Evolutionary conservation across 75 land plant genomes (phyloP).

Genomic region (Sequoiadendron giganteum): DNA sequence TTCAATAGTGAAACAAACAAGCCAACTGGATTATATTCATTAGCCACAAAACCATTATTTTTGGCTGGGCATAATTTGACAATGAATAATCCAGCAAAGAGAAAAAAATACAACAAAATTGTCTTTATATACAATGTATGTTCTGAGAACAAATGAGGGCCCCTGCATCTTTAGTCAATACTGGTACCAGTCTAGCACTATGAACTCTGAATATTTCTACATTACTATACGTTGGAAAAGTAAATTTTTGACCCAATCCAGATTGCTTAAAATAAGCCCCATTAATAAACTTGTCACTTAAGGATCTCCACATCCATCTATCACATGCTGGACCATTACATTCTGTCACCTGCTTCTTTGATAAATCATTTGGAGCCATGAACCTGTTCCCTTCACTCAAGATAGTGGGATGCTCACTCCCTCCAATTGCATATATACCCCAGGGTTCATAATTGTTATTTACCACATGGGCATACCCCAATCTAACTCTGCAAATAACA

Average conservation of each 20-base stretch:
- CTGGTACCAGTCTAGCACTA: not conserved
- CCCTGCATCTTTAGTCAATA: not conserved
- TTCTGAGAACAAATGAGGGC: not conserved
- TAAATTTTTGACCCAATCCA: not conserved
- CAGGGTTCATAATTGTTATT: slow-evolving; percentile 64
- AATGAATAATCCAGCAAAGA: not conserved
- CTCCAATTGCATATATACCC: slow-evolving; percentile 74
- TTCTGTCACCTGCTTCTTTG: slow-evolving; percentile 43
- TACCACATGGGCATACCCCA: slow-evolving; percentile 59
- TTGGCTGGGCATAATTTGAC: not conserved
- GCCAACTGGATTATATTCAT: not conserved
- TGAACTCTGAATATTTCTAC: not conserved
- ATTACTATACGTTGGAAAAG: not conserved
- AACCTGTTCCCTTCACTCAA: slow-evolving; percentile 56
- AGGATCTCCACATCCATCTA: slow-evolving; percentile 28
- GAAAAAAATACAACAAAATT: no score
- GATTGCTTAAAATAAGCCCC: slow-evolving; percentile 47
- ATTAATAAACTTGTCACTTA: slow-evolving; percentile 33
- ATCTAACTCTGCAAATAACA: slow-evolving; percentile 37
- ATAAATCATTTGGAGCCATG: slow-evolving; percentile 34
- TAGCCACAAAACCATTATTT: not conserved
- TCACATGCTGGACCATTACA: not conserved
- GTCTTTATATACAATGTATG: not conserved
- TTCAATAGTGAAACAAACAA: not conserved
- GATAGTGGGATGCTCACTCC: slow-evolving; percentile 60